phyloP scores from a whole-genome alignment of 257 asterid species.

The Fraxinus anomala region DNA sequence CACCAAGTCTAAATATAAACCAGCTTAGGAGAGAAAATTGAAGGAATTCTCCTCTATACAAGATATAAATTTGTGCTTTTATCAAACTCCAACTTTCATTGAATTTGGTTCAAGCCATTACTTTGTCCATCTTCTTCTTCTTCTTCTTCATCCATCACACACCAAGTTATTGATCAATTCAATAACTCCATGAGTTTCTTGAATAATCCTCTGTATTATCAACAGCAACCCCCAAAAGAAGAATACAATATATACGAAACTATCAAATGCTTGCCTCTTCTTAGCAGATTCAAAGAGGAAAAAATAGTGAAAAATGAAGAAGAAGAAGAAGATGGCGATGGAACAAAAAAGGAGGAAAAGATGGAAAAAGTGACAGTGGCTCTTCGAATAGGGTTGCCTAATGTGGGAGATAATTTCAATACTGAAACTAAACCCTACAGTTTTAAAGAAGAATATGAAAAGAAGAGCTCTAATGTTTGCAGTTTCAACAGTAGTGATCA shows the following conservation, averaged over 20 bases:
- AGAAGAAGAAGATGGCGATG: background rate
- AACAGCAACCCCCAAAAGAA: conserved; percentile 29
- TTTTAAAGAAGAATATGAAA: conserved; percentile 37
- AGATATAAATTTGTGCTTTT: conserved; percentile 46
- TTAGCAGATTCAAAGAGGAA: conserved; percentile 52
- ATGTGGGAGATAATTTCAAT: conserved; percentile 22
- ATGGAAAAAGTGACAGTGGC: conserved; percentile 55
- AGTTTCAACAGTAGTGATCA: conserved; percentile 32
- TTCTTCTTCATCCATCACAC: conserved; percentile 29
- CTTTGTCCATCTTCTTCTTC: conserved; percentile 24
- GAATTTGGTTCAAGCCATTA: conserved; percentile 66
- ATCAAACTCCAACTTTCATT: conserved; percentile 46
- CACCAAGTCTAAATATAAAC: conserved; percentile 57
- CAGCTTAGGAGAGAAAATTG: conserved; percentile 28
- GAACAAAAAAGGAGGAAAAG: conserved; percentile 28
- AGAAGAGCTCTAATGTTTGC: conserved; percentile 19
- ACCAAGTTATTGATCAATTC: conserved; percentile 18
- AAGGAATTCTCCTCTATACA: conserved; percentile 34
- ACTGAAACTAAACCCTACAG: conserved; percentile 24
- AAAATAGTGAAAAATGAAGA: conserved; percentile 41
- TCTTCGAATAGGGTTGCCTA: conserved; percentile 81
- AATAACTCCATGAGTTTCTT: conserved; percentile 50
- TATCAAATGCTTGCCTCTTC: conserved; percentile 74
- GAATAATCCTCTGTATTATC: conserved; percentile 45
- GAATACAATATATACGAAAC: conserved; percentile 31